A percentile compares a stretch with the other conserved stretches of the same genome.
These are phyloP conservation scores for Punica granatum DNA, from an alignment of 345 rosid genomes.

Conservation along the genomic window DNA sequence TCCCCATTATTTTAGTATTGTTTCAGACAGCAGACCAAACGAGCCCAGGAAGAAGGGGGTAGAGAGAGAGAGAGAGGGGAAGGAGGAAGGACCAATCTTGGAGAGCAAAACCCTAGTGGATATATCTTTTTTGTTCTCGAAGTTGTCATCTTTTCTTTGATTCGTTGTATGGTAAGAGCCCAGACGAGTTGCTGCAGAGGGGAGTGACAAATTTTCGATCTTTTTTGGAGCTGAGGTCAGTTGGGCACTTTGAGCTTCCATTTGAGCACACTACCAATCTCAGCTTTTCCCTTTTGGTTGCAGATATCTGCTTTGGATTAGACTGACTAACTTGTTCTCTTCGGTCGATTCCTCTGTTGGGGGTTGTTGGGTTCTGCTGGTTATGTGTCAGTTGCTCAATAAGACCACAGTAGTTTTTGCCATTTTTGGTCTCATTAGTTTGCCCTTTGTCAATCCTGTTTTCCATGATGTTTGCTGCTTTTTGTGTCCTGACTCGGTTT, in stretches of 20 bases:
- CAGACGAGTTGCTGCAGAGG: neutral
- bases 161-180: neutral
- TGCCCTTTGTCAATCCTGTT: neutral
- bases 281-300: neutral
- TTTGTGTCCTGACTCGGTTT: neutral
- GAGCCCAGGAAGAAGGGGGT: slow-evolving; percentile 1
- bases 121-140: slow-evolving; percentile 18
- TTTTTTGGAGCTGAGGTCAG: slow-evolving; percentile 9
- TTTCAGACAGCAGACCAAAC: slow-evolving; percentile 1
- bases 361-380: neutral
- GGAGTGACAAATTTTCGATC: neutral
- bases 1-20: neutral
- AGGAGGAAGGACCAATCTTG: slow-evolving; percentile 1
- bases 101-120: slow-evolving; percentile 39
- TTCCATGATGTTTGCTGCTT: neutral
- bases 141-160: slow-evolving; percentile 2
- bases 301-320: neutral
- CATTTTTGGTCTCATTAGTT: neutral
- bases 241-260: neutral
- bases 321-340: neutral
- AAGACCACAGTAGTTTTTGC: neutral
- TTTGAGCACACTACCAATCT: neutral
- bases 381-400: neutral
- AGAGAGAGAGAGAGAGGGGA: slow-evolving; percentile 1
- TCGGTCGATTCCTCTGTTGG: neutral